Evolutionary conservation across 2,329 filamentous ascomycete species (phyloP), one percentile per base, ranked within the genome.

Genomic region (Neofusicoccum parvum): DNA sequence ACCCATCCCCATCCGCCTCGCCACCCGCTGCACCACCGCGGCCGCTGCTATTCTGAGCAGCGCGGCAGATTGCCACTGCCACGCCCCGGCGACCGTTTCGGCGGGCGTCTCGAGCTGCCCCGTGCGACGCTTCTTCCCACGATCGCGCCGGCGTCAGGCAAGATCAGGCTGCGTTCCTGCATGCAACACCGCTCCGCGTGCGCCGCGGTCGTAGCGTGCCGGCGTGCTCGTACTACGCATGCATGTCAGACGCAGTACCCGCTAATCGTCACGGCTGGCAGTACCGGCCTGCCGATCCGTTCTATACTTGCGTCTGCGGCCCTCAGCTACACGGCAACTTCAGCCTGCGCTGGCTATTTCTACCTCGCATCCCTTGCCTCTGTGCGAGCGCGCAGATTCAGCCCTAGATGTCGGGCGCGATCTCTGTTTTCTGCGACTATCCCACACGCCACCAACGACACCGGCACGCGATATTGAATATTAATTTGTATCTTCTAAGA

Each of bases 1-100:
- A 39, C 37, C 48, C 23, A 5, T 23, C 27, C 32, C 27, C 27
- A 32, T 32, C 27, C 27, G 27, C 27, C 50, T 37, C 50, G 34
- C 50, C 50, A 53, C 50, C 15, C 20, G 32, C 32, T 20, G 32
- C 32, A 11, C 9, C 27, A 32, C 34, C 27, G 4, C 5, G 12
- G 27, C 53, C 53, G 53, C 39, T 60, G 27, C 56, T 60, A 60
- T 60, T 60, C 56, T 48, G 27, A 53, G 50, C 32, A 5, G 15
- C 43, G n/a, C 43, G 41, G 41, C 43, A 45, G 14, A 6, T 17
- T 17, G 48, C 27, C 48, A 34, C 17, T 39, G 37, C 37, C 43
- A 20, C 46, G 46, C 17, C 46, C 17, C 23, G 17, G 17, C 14
- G 12, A 12, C 46, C 17, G 20, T 17, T 23, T 12, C 46, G 9